phyloP scores from a whole-genome alignment of 345 rosid genomes.

The Brassica rapa region DNA sequence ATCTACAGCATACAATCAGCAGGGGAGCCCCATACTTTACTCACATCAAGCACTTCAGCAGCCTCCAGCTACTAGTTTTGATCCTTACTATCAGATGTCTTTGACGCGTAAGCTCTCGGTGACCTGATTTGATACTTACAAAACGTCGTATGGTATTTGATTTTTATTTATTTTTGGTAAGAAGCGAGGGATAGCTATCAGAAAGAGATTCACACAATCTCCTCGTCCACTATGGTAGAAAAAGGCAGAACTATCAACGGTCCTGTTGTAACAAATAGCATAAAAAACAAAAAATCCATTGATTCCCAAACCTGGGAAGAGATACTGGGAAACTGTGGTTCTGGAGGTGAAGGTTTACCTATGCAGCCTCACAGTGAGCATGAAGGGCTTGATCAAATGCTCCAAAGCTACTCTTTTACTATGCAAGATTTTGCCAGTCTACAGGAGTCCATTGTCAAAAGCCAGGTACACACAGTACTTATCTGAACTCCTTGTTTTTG shows the following conservation, averaged over 20 bases:
- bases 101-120: constrained; percentile 50
- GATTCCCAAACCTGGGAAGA: constrained; percentile 73
- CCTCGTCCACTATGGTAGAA: constrained; percentile 45
- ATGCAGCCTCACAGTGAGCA: constrained; percentile 50
- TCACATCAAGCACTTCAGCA: constrained; percentile 53
- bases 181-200: constrained; percentile 54
- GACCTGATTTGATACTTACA: constrained; percentile 20
- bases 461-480: constrained; percentile 51
- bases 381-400: constrained; percentile 51
- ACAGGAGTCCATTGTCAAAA: constrained; percentile 47
- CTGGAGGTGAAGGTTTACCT: constrained; percentile 51
- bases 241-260: constrained; percentile 41
- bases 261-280: constrained; percentile 50
- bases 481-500: neutral
- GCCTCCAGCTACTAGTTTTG: constrained; percentile 44
- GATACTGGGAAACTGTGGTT: constrained; percentile 46
- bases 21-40: constrained; percentile 53
- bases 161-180: neutral
- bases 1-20: constrained; percentile 66
- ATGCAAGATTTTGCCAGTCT: constrained; percentile 54
- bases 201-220: constrained; percentile 46
- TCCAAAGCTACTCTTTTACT: constrained; percentile 42
- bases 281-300: constrained; percentile 49
- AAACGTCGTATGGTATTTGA: constrained; percentile 19
- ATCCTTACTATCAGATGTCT: constrained; percentile 48